Evolutionary conservation across 352 stramenopile genomes (phyloP).

Genomic region (Globisporangium acanthophoron): DNA sequence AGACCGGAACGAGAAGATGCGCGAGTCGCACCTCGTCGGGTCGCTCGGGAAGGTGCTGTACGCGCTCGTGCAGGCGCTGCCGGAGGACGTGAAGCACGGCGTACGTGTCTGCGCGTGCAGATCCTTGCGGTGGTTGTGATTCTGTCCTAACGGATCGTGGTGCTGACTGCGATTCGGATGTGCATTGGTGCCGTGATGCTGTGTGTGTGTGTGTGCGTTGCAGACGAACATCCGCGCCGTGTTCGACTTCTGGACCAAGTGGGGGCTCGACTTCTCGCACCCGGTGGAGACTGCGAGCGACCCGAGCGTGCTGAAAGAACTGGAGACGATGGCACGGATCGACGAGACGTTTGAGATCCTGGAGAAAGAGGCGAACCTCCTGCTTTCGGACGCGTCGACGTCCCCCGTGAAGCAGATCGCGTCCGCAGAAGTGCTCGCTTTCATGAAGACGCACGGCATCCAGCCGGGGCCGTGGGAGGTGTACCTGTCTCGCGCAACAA

Average conservation of each 20-base stretch:
- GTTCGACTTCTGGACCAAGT: conserved; percentile 82
- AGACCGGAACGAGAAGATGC: conserved; percentile 76
- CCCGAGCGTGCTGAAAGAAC: conserved; percentile 24
- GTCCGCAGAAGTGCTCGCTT: conserved; percentile 58
- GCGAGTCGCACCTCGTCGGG: conserved; percentile 50
- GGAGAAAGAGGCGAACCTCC: conserved; percentile 37
- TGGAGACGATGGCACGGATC: conserved; percentile 43
- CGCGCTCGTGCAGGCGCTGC: conserved; percentile 52
- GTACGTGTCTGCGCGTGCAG: conserved; percentile 31
- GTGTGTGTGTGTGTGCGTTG: not conserved
- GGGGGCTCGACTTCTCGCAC: conserved; percentile 59
- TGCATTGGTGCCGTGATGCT: not conserved
- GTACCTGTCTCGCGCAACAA: conserved; percentile 58
- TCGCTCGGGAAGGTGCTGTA: conserved; percentile 70
- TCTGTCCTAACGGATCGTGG: not conserved
- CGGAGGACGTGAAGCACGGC: conserved; percentile 49
- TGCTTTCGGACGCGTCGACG: conserved; percentile 53
- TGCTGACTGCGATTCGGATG: conserved; percentile 1
- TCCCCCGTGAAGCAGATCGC: conserved; percentile 62
- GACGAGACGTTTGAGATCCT: conserved; percentile 63
- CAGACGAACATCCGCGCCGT: conserved; percentile 69
- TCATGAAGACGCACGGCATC: conserved; percentile 78
- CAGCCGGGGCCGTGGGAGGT: conserved; percentile 76
- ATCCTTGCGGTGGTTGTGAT: not conserved
- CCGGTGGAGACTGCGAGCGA: conserved; percentile 19